phyloP scores from a whole-genome alignment of 78 protist genomes.

The Dictyostelium capitatum region DNA sequence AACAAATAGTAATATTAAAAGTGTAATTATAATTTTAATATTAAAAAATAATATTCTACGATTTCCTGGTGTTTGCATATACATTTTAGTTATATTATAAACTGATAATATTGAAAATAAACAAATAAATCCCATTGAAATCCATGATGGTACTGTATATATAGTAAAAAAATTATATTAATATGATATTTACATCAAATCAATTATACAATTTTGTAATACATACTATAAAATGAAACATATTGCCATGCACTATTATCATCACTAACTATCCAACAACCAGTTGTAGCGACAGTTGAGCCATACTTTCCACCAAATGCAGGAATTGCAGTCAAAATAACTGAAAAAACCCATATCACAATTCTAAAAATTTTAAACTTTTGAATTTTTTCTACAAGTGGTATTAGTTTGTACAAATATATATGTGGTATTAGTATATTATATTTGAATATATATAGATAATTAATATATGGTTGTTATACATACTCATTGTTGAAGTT shows the following conservation, averaged over 20 bases:
- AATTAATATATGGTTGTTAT: neutral
- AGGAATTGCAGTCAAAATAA: constrained; percentile 9
- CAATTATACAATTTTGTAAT: too few species aligned
- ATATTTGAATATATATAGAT: too few species aligned
- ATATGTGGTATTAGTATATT: neutral
- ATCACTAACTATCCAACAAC: constrained; percentile 40
- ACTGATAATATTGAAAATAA: neutral
- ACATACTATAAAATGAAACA: constrained; percentile 5
- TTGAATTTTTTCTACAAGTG: neutral
- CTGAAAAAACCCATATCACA: constrained; percentile 8
- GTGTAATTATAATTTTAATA: constrained; percentile 11
- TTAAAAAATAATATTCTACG: neutral
- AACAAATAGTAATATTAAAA: constrained; percentile 30
- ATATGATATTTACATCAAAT: too few species aligned
- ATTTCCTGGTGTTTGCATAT: neutral
- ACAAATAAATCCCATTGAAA: neutral
- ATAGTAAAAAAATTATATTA: too few species aligned
- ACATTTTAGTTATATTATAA: constrained; percentile 9
- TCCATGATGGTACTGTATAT: neutral
- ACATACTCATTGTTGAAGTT: constrained; percentile 9
- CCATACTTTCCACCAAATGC: neutral
- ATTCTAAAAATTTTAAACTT: neutral
- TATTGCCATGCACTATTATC: constrained; percentile 32
- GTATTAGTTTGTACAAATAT: too few species aligned
- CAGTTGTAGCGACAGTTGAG: neutral